Conservation (phyloP, 352 stramenopile species). For the Blastocystis sp. region DNA sequence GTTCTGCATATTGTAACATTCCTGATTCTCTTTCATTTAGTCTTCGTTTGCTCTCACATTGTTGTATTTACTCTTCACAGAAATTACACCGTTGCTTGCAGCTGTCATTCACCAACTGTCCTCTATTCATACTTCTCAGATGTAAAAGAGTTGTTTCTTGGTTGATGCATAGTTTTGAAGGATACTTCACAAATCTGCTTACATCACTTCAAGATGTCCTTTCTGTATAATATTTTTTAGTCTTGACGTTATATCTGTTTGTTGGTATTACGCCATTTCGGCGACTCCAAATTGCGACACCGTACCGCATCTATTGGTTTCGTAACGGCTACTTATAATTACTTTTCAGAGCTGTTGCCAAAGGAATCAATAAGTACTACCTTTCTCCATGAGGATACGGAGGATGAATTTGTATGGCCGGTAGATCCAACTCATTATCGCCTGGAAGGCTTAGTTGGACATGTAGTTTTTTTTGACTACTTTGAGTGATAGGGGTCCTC, state of each 20-base stretch:
- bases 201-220: conserved; percentile 28
- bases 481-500: conserved; percentile 10
- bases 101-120: not conserved
- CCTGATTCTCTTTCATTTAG: not conserved
- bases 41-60: not conserved
- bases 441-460: conserved; percentile 1
- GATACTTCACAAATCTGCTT: conserved; percentile 4
- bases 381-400: too few relatives aligned
- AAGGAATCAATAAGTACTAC: too few relatives aligned
- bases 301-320: too few relatives aligned
- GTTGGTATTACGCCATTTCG: not conserved
- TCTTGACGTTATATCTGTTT: not conserved
- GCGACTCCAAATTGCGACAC: too few relatives aligned
- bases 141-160: not conserved
- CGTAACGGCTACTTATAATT: too few relatives aligned
- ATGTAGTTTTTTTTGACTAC: not conserved
- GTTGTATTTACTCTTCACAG: conserved; percentile 12
- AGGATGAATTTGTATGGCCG: not conserved
- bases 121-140: not conserved
- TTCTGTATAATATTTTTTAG: conserved; percentile 28
- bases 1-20: not conserved
- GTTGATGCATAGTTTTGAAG: not conserved
- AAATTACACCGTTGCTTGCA: not conserved
- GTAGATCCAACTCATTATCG: conserved; percentile 3
- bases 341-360: too few relatives aligned